Evolutionary conservation across 169 alveolate genomes (phyloP).

Genomic region (Plasmodium adleri): DNA sequence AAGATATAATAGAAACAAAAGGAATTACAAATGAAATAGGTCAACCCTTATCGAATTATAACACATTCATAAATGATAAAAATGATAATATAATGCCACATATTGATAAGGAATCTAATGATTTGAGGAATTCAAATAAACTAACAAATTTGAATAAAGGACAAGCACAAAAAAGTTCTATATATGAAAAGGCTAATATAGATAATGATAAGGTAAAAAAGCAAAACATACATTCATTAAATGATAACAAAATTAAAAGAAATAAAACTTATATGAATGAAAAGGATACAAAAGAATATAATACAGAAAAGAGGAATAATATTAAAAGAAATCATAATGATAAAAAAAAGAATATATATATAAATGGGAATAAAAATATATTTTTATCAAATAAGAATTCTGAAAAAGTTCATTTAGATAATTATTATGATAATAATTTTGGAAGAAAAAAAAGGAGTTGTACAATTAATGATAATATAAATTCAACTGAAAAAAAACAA

Average conservation of each 20-base stretch:
- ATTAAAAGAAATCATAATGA: neutral
- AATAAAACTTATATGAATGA: neutral
- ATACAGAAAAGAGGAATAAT: neutral
- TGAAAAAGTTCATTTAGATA: neutral
- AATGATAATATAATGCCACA: no score
- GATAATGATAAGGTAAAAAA: neutral
- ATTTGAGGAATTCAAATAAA: no score
- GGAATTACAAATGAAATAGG: no score
- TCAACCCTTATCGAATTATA: no score
- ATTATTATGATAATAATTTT: neutral
- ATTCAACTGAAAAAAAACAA: slow-evolving; percentile 5
- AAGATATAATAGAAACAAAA: no score
- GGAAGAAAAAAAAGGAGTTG: slow-evolving; percentile 2
- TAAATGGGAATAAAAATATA: neutral
- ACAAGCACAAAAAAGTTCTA: no score
- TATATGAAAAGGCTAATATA: neutral
- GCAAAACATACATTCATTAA: neutral
- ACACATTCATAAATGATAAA: no score
- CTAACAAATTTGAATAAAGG: no score
- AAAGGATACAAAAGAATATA: neutral
- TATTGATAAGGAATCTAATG: no score
- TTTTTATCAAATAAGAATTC: no score
- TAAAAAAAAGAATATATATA: neutral
- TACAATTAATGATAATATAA: slow-evolving; percentile 38
- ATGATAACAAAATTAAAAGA: neutral